Evolutionary conservation across 805 yeast species (phyloP).

Genomic region (Saturnispora hagleri): DNA sequence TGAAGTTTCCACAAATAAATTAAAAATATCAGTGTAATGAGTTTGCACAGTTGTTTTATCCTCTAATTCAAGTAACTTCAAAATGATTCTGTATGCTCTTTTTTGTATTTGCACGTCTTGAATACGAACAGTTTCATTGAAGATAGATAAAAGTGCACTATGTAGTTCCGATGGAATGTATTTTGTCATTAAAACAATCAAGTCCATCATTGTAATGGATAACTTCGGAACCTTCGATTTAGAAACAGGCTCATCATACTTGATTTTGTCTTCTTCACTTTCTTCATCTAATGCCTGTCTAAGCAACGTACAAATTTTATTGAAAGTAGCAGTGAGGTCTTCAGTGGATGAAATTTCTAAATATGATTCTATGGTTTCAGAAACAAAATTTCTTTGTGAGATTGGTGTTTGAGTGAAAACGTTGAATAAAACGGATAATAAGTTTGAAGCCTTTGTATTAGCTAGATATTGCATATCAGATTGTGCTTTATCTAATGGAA

Average conservation of each 20-base stretch:
- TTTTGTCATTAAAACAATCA: conserved; percentile 78
- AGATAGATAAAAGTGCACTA: conserved; percentile 68
- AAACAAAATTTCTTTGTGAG: conserved; percentile 72
- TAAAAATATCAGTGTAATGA: conserved; percentile 51
- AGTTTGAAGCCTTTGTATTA: conserved; percentile 52
- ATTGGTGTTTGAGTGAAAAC: conserved; percentile 85
- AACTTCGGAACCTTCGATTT: conserved; percentile 38
- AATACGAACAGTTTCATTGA: conserved; percentile 53
- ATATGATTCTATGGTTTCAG: conserved; percentile 80
- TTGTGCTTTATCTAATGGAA: conserved; percentile 47
- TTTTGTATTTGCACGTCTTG: conserved; percentile 70
- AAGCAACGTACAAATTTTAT: conserved; percentile 74
- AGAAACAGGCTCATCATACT: conserved; percentile 26
- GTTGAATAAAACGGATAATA: conserved; percentile 82
- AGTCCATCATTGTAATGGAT: conserved; percentile 84
- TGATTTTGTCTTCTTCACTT: conserved; percentile 25
- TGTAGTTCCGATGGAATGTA: conserved; percentile 67
- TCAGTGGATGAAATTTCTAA: conserved; percentile 57
- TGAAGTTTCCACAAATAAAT: conserved; percentile 48
- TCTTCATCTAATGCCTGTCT: conserved; percentile 66
- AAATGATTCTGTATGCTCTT: conserved; percentile 74
- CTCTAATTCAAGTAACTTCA: conserved; percentile 62
- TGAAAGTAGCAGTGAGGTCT: conserved; percentile 68
- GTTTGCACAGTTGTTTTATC: conserved; percentile 35
- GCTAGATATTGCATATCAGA: conserved; percentile 55